Evolutionary conservation across 495 filamentous ascomycete species (phyloP), one percentile per base, ranked within the genome.

Genomic region (Lasiosphaeris hirsuta): DNA sequence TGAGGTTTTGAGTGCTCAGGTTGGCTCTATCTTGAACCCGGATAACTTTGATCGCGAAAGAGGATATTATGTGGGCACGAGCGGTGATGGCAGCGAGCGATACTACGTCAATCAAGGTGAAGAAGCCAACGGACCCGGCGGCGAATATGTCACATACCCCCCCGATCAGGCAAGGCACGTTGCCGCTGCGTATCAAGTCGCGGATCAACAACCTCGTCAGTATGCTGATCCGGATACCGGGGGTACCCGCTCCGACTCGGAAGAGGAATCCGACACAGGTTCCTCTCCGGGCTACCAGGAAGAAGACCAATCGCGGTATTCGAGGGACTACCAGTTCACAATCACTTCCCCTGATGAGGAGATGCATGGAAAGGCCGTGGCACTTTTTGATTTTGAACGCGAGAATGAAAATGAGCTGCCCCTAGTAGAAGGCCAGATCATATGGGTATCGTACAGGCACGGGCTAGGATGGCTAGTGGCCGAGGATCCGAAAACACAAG

Each of bases 361-460:
- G 69, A 96, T 96, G 90, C 90, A 96, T 67, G 93, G 93, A 41
- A 96, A 96, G 66, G 93, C 93, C 37, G 90, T 98, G 18, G 95
- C 94, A 5, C 79, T 98, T 10, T 98, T 95, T 66, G 90, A 96
- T 69, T 98, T 98, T 69, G 84, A 85, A 51, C 84, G 91, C 23
- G 94, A 97, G 69, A 96, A 97, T 66, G 91, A 96, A 66, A 98
- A 96, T 62, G 94, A 98, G 73, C 81, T 98, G 11, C 92, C 90
- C 13, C 76, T 98, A 15, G 85, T 87, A 0, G 94, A 98, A 71
- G 95, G 95, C 35, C 94, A 98, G 66, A 88, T 97, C 52, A 96
- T 98, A 43, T 92, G 92, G 81, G 92, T 98, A 40, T 93, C 90
- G 9, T 98, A 96, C 68, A 80, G 94, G 34, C 92, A 97, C 69